Conservation (phyloP, 148 eudicot genomes). For the Cornus florida region DNA sequence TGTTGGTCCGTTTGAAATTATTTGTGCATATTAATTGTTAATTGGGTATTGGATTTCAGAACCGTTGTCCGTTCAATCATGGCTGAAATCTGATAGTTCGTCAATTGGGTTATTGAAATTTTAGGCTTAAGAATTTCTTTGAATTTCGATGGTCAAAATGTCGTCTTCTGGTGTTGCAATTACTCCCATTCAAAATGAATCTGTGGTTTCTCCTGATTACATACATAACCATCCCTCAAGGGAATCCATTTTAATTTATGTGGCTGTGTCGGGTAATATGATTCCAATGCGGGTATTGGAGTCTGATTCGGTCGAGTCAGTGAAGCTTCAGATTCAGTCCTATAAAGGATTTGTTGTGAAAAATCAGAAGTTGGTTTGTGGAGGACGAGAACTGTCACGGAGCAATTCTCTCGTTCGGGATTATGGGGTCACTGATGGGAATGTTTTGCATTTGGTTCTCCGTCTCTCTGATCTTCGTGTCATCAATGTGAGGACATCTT, state of each 20-base stretch:
- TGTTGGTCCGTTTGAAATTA: background rate
- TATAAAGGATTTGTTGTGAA: conserved; percentile 70
- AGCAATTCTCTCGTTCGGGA: conserved; percentile 72
- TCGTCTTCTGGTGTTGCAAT: conserved; percentile 76
- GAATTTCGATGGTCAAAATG: conserved; percentile 40
- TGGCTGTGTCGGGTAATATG: conserved; percentile 64
- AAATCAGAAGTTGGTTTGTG: conserved; percentile 73
- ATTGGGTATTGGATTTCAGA: background rate
- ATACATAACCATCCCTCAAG: conserved; percentile 33
- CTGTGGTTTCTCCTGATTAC: conserved; percentile 33
- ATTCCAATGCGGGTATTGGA: conserved; percentile 65
- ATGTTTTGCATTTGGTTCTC: conserved; percentile 78
- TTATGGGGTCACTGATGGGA: conserved; percentile 77
- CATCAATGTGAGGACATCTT: conserved; percentile 62
- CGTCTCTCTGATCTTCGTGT: conserved; percentile 69
- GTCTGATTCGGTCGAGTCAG: conserved; percentile 74
- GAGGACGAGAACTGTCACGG: conserved; percentile 82
- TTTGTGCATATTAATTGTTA: background rate
- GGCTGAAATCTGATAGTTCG: background rate
- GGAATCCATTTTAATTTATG: conserved; percentile 53
- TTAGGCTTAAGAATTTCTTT: conserved; percentile 11
- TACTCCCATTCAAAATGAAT: conserved; percentile 51
- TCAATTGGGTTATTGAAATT: background rate
- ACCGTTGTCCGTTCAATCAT: background rate
- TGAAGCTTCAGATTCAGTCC: conserved; percentile 69